Evolutionary conservation across 306 rosid genomes (phyloP), one percentile per base, ranked within the genome.

Genomic region (Malus fusca): DNA sequence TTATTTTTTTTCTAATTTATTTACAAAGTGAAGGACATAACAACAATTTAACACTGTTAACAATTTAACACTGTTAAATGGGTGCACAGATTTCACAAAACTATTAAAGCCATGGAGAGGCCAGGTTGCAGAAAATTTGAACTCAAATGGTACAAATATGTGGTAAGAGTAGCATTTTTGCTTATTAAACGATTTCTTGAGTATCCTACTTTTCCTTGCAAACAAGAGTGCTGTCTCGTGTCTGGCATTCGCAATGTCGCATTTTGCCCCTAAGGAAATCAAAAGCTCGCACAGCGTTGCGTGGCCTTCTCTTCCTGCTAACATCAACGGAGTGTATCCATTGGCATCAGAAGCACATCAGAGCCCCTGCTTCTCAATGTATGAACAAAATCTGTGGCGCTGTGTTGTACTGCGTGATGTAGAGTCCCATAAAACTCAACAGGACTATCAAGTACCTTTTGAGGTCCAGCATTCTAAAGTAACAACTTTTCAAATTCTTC

Each of bases 311-410:
- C 72, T 88, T 28, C 90, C 95, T 17, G 95, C 90, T 81, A 90
- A 40, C 95, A 90, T 90, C 75, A 90, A 55, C 28, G 92, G 90
- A 8, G 88, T 88, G 14, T 84, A 79, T 51, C 90, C 89, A 25
- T 83, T 68, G 22, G 60, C 77, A 76, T 90, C 85, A 17, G 78
- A 56, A 53, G 79, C 75, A 68, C 85, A 73, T 88, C 85, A 26
- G 44, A 78, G 31, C 85, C 85, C n/a, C 62, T 75, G 59, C 51
- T 79, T 52, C 78, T 28, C 75, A 87, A 42, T 30, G 69, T 73
- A 55, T 66, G 64, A 35, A 81, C 82, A 33, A 62, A 61, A 19
- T 73, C 77, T 25, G 74, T 30, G 74, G 86, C 85, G 18, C 95
- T 88, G 2, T 72, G 77, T 8, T 52, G 75, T 2, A 80, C 80